Evolutionary conservation across 2,329 filamentous ascomycete genomes (phyloP), one percentile per base, ranked within the genome.

Genomic region (Arthrobotrys iridis): DNA sequence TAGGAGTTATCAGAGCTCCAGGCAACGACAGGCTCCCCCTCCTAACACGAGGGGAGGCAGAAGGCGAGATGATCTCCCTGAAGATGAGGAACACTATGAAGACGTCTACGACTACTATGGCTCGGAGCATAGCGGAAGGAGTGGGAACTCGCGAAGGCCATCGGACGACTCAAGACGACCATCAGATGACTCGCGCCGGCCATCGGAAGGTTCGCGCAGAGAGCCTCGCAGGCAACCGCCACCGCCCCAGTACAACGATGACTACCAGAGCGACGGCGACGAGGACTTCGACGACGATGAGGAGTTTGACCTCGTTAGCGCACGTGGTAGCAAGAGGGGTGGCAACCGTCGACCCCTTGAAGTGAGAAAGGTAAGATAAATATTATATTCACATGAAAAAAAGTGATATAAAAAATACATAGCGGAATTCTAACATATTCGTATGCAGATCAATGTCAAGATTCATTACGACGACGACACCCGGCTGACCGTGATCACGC

Each of bases 401-500:
- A n/a, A n/a, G n/a, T n/a, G n/a, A n/a, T n/a, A n/a, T n/a, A n/a
- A n/a, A n/a, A n/a, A n/a, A n/a, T n/a, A n/a, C n/a, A n/a, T n/a
- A 20, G 18, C 33, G 60, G 26, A 68, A 46, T 15, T 6, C 40
- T 66, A 58, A 52, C 18, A 28, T 24, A 30, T 43, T 0, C 4
- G 11, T 24, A 76, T 48, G 77, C 90, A 93, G 82, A 89, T 98
- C 77, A 88, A 93, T 37, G 89, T 97, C 81, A 99, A 99, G 84
- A 93, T 97, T 1, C 79, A 79, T 52, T 93, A 98, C 81, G 89
- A 86, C 2, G 91, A 93, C 46, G 95, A 99, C 80, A 95, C 93
- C 30, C 89, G 96, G 74, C 97, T 97, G 82, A 91, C 98, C 77
- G 93, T 97, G 87, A 88, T 97, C 62, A 88, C 88, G 5, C 84